Evolutionary conservation across 148 eudicot species (phyloP).

Genomic region (Gaultheria prostrata): DNA sequence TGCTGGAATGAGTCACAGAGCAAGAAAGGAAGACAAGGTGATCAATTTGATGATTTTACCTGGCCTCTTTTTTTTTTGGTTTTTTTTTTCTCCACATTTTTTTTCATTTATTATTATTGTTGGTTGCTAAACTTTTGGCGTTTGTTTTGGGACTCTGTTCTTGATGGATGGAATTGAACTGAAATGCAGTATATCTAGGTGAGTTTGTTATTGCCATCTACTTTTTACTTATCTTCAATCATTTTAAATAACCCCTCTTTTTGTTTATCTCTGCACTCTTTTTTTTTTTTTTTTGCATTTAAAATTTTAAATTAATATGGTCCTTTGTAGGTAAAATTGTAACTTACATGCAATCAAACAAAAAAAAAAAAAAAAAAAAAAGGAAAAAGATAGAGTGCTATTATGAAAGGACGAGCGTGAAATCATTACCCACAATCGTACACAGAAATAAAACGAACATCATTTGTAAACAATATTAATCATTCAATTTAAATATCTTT

Average conservation of each 20-base stretch:
- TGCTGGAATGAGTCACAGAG: slow-evolving; percentile 72
- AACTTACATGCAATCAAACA: background rate
- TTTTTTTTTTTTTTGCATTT: background rate
- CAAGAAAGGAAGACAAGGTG: slow-evolving; percentile 96
- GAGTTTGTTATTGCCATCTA: slow-evolving; percentile 18
- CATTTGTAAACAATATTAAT: background rate
- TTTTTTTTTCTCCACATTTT: background rate
- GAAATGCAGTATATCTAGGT: slow-evolving; percentile 74
- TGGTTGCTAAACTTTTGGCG: background rate
- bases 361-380: background rate
- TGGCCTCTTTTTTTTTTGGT: background rate
- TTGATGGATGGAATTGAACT: slow-evolving; percentile 17
- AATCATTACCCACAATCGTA: background rate
- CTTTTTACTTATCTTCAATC: background rate
- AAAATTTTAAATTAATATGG: background rate
- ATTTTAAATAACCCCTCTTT: background rate
- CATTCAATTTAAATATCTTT: background rate
- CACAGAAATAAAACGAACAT: background rate
- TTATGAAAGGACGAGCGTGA: background rate
- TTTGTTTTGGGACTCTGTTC: background rate
- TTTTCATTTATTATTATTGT: background rate
- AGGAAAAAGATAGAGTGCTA: background rate
- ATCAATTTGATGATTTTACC: background rate
- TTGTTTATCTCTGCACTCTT: background rate
- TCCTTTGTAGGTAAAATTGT: background rate